Evolutionary conservation across 208 protist species (phyloP), one percentile per base, ranked within the genome.

Genomic region (Crithidia bombi): DNA sequence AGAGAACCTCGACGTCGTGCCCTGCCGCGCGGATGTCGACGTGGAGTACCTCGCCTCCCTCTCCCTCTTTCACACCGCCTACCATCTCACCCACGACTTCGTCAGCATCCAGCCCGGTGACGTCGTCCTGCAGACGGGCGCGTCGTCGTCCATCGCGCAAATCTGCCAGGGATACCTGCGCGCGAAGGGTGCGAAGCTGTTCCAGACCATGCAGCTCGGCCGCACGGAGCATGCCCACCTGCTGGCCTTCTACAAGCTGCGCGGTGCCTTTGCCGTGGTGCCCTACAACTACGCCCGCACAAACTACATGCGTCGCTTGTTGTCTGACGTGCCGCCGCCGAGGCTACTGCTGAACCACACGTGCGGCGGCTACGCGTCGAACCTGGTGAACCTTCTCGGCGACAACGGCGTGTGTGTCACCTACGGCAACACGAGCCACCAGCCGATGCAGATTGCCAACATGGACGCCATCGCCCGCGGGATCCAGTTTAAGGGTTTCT

Each of bases 11-110:
- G 89, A 95, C 39, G 90, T 91, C 0, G 87, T 98, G 30, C 91
- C 94, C 25, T 92, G 93, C 61, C 91, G 91, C 59, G 83, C 86
- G 1, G 90, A 94, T 43, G 83, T 96, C 1, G 95, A 98, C 56
- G 88, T 98, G 7, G 95, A 98, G 71, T 96, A 97, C 78, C 86
- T 98, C 21, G 82, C 97, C 47, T 85, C 89, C 0, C 82, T 99
- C 12, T 96, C 92, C 1, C 92, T 99, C 26, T 99, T 99, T 63
- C 93, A 95, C 75, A 99, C 98, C 14, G 98, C 98, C 12, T 96
- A 98, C 66, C 86, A 98, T 59, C 78, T 99, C 73, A 92, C 98
- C 9, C 76, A 97, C 54, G 91, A 97, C 75, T 99, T 98, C 73
- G 97, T 92, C n/a, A 79, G 76, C 50, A 83, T 99, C 5, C 90